Conservation (phyloP, 2,329 filamentous ascomycete genomes). For the Neoascochyta sp. region DNA sequence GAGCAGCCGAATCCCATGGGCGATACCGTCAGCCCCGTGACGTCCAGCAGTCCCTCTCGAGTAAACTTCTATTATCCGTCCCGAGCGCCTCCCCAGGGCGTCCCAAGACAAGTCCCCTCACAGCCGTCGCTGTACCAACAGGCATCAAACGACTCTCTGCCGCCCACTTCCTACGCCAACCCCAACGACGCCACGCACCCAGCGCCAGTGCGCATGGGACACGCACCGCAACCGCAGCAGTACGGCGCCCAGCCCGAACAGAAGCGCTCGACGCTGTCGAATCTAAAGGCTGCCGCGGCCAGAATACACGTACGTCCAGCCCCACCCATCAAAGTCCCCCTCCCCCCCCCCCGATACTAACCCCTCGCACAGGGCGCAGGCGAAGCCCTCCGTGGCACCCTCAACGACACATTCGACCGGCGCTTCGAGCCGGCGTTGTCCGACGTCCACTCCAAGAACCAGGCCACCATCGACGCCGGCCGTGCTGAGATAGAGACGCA, state of each 20-base stretch:
- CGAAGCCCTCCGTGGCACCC: constrained; percentile 35
- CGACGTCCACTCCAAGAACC: constrained; percentile 30
- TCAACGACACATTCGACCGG: constrained; percentile 33
- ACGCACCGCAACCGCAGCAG: constrained; percentile 12
- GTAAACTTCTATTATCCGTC: constrained; percentile 38
- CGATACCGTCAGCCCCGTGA: constrained; percentile 21
- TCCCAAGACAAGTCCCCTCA: constrained; percentile 30
- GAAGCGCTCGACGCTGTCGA: constrained; percentile 30
- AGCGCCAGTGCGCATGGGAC: constrained; percentile 19
- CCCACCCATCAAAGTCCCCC: neutral
- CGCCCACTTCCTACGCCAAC: no score
- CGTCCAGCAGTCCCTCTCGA: constrained; percentile 24
- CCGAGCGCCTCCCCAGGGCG: constrained; percentile 29
- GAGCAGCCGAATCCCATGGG: constrained; percentile 34
- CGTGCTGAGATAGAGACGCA: constrained; percentile 31
- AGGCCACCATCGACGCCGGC: constrained; percentile 30
- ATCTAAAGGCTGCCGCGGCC: constrained; percentile 32
- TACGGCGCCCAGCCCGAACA: constrained; percentile 8
- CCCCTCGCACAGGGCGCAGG: constrained; percentile 31
- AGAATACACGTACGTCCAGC: constrained; percentile 37
- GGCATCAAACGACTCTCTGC: no score
- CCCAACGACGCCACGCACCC: constrained; percentile 18
- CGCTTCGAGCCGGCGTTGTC: constrained; percentile 23
- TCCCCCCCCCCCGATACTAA: constrained; percentile 7
- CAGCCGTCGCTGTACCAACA: no score